Percentiles rank a stretch among this genome's conserved stretches.
Evolutionary conservation across 345 rosid species (phyloP).

Genomic region (Salix koriyanagi): DNA sequence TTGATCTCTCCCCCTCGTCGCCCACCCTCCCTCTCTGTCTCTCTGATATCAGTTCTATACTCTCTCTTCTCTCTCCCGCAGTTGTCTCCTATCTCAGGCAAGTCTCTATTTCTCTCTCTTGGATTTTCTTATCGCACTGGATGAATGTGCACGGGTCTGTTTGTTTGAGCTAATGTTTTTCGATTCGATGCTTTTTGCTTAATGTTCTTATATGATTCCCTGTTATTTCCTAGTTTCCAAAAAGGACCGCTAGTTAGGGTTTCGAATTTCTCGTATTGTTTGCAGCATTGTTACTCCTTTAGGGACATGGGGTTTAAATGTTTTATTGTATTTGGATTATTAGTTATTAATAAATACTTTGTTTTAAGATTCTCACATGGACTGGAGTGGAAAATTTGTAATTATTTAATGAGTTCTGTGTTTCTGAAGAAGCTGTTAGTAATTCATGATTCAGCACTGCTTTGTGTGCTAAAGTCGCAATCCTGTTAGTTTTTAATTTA

Average conservation of each 20-base stretch:
- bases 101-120: not conserved
- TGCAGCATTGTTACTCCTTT: not conserved
- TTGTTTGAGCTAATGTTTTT: not conserved
- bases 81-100: constrained; percentile 1
- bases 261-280: not conserved
- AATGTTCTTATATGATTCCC: not conserved
- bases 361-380: not conserved
- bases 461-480: too few species aligned
- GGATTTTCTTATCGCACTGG: not conserved
- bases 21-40: not conserved
- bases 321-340: not conserved
- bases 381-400: not conserved
- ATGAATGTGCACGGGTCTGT: not conserved
- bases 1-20: too few species aligned
- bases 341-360: not conserved
- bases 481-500: too few species aligned
- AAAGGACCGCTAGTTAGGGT: constrained; percentile 3
- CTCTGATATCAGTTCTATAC: too few species aligned
- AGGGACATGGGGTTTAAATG: not conserved
- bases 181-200: not conserved
- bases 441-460: not conserved
- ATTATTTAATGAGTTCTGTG: not conserved
- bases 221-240: not conserved
- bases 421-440: not conserved
- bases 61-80: not conserved